Percentiles rank a stretch among this genome's conserved stretches.
Evolutionary conservation across 345 rosid genomes (phyloP).

Genomic region (Garcia nutans): DNA sequence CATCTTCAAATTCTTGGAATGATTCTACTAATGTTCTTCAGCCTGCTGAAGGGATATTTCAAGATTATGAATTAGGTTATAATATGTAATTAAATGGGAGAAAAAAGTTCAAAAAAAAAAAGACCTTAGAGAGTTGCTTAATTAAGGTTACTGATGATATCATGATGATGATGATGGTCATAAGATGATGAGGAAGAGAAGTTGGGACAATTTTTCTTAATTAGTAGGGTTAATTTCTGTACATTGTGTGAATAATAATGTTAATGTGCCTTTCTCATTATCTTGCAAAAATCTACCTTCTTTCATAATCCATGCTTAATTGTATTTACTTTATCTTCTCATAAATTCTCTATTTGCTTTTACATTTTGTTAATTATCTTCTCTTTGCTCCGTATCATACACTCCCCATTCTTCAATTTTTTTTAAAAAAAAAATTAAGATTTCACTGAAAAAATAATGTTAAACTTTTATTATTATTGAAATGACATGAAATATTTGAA

Average conservation of each 20-base stretch:
- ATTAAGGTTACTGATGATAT: conserved; percentile 3
- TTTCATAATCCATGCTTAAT: not conserved
- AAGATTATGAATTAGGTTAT: conserved; percentile 57
- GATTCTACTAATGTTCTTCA: conserved; percentile 48
- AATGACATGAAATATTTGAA: too few species aligned
- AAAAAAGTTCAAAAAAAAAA: too few species aligned
- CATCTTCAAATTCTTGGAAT: conserved; percentile 68
- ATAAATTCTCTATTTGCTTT: too few species aligned
- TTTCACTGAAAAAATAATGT: too few species aligned
- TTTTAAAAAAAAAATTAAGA: too few species aligned
- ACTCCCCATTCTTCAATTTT: too few species aligned
- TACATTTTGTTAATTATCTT: too few species aligned
- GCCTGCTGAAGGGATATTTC: conserved; percentile 48
- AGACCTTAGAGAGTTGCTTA: conserved; percentile 8
- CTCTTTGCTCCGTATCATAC: too few species aligned
- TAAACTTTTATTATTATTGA: too few species aligned
- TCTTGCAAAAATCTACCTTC: not conserved
- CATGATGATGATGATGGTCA: conserved; percentile 5
- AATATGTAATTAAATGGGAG: conserved; percentile 33
- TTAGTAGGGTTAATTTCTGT: conserved; percentile 31
- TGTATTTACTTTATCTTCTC: too few species aligned
- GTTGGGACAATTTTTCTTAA: not conserved
- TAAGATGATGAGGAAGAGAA: conserved; percentile 18
- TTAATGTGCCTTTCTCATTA: conserved; percentile 11
- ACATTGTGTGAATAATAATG: conserved; percentile 61